phyloP scores from a whole-genome alignment of 208 protist genomes.

The Balamuthia mandrillaris region DNA sequence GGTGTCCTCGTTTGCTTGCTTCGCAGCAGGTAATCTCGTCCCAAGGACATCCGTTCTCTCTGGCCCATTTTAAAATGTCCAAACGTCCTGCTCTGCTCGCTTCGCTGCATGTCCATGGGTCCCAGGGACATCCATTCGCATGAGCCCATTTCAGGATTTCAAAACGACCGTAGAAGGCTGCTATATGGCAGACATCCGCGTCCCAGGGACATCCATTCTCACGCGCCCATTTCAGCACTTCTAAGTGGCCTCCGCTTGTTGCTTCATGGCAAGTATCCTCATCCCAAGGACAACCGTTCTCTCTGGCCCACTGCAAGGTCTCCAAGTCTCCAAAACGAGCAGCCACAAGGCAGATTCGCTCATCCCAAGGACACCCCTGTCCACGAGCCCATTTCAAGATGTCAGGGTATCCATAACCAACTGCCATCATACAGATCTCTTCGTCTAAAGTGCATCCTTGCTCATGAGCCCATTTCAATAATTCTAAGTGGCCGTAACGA shows the following conservation, averaged over 20 bases:
- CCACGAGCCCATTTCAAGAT: background rate
- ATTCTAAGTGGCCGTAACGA: background rate
- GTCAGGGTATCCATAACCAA: background rate
- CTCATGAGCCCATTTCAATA: background rate
- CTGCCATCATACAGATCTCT: background rate
- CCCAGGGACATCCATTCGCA: background rate
- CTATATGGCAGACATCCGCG: too few relatives aligned
- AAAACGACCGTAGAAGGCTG: background rate
- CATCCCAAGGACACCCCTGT: background rate
- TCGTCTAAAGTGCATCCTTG: background rate
- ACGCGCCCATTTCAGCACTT: background rate
- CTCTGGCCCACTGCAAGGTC: background rate
- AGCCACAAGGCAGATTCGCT: background rate
- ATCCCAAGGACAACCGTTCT: background rate
- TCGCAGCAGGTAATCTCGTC: background rate
- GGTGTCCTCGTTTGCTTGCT: background rate
- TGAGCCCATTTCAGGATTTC: background rate
- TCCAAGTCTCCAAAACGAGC: background rate
- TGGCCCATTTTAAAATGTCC: background rate
- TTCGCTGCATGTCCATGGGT: background rate
- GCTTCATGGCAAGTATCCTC: background rate
- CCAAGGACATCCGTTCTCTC: background rate
- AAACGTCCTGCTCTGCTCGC: background rate
- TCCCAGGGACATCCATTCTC: background rate
- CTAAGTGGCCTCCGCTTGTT: background rate